Evolutionary conservation across 1,139 yeast genomes (phyloP).

Genomic region (Geotrichum aggregatum): DNA sequence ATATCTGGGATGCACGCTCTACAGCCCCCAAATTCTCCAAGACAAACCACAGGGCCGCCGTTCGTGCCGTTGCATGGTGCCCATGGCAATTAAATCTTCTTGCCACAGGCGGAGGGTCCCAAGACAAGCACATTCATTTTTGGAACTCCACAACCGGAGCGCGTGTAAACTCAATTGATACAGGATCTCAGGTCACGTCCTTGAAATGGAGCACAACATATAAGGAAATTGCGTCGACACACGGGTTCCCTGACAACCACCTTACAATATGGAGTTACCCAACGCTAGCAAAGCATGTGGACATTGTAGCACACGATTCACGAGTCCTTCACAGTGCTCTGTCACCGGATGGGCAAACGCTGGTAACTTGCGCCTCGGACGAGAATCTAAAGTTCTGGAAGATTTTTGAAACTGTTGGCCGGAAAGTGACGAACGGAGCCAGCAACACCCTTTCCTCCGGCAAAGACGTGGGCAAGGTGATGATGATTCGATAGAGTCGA

Average conservation of each 20-base stretch:
- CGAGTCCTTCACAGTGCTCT: conserved; percentile 78
- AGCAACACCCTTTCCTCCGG: conserved; percentile 33
- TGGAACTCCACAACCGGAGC: conserved; percentile 95
- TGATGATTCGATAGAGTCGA: conserved; percentile 42
- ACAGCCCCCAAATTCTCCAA: conserved; percentile 68
- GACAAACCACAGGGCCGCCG: conserved; percentile 86
- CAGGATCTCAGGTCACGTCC: conserved; percentile 92
- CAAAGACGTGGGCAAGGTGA: conserved; percentile 41
- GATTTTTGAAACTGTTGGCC: conserved; percentile 61
- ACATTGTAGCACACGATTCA: conserved; percentile 85
- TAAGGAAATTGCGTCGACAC: conserved; percentile 89
- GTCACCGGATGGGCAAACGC: conserved; percentile 83
- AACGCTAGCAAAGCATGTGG: conserved; percentile 81
- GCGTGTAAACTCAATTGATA: conserved; percentile 77
- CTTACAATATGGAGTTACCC: conserved; percentile 84
- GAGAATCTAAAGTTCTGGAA: conserved; percentile 96
- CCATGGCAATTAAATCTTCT: conserved; percentile 78
- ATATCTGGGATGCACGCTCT: conserved; percentile 92
- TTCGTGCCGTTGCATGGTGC: conserved; percentile 93
- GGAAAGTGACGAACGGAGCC: conserved; percentile 29
- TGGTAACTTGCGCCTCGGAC: conserved; percentile 95
- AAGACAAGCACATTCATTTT: conserved; percentile 84
- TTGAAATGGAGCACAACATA: conserved; percentile 80
- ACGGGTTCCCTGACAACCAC: conserved; percentile 87
- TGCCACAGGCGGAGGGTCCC: conserved; percentile 96